Percentiles rank a stretch among this genome's conserved stretches.
Conservation (phyloP, 768 basidiomycete genomes). For the Termitomyces sp. region DNA sequence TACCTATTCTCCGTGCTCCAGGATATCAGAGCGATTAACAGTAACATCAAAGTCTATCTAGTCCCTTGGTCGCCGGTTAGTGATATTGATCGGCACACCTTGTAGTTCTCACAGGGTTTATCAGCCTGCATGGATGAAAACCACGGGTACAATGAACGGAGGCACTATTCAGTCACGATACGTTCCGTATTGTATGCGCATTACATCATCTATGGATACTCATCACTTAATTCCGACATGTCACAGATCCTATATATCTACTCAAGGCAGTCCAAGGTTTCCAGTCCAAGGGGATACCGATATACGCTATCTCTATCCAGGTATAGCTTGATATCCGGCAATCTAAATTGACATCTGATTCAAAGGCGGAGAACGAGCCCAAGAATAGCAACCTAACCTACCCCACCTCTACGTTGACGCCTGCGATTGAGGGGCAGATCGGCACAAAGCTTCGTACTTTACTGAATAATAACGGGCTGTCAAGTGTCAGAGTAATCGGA, state of each 20-base stretch:
- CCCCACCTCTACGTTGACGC: slow-evolving; percentile 54
- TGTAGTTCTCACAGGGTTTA: no score
- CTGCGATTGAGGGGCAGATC: slow-evolving; percentile 52
- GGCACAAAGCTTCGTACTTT: slow-evolving; percentile 49
- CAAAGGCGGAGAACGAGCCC: slow-evolving; percentile 35
- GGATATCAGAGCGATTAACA: slow-evolving; percentile 60
- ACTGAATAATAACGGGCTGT: slow-evolving; percentile 59
- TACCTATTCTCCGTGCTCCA: slow-evolving; percentile 56
- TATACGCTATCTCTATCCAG: slow-evolving; percentile 62
- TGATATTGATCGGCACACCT: background rate
- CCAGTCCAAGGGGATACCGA: slow-evolving; percentile 47
- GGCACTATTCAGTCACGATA: slow-evolving; percentile 50
- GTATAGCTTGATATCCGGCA: background rate
- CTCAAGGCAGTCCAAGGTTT: slow-evolving; percentile 70
- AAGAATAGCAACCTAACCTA: slow-evolving; percentile 61
- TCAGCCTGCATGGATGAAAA: slow-evolving; percentile 80
- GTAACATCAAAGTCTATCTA: slow-evolving; percentile 45
- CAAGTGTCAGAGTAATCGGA: slow-evolving; percentile 56
- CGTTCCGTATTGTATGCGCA: slow-evolving; percentile 37
- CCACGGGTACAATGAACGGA: slow-evolving; percentile 58
- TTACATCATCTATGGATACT: background rate
- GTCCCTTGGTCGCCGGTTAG: slow-evolving; percentile 73
- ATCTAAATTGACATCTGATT: background rate
- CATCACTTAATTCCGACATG: background rate
- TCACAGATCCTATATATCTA: slow-evolving; percentile 66